phyloP scores from a whole-genome alignment of 2,329 filamentous ascomycete genomes.

The Bipolaris zeicola region DNA sequence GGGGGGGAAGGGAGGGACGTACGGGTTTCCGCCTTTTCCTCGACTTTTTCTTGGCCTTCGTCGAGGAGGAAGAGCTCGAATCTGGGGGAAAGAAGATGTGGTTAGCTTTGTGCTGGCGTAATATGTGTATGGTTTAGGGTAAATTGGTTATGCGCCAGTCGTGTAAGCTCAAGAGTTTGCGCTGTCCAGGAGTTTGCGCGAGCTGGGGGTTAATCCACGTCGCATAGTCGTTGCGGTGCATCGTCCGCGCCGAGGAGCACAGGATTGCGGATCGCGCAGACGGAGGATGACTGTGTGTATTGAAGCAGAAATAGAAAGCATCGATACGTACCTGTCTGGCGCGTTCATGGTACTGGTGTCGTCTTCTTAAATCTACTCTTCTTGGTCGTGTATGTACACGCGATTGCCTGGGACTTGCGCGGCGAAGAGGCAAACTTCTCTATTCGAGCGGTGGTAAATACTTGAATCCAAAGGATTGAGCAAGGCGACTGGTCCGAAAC shows the following conservation, averaged over 20 bases:
- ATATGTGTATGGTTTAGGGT: background rate
- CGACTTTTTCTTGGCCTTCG: conserved; percentile 91
- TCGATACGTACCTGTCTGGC: conserved; percentile 42
- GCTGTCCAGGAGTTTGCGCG: background rate
- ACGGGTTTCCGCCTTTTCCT: conserved; percentile 88
- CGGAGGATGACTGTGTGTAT: conserved; percentile 3
- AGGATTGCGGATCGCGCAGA: conserved; percentile 8
- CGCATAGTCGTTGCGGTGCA: background rate
- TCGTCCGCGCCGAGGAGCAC: background rate
- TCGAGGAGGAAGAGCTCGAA: conserved; percentile 91
- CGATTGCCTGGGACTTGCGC: conserved; percentile 6
- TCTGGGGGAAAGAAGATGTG: conserved; percentile 55
- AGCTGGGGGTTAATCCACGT: conserved; percentile 4
- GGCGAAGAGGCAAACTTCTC: conserved; percentile 1
- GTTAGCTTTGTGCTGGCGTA: conserved; percentile 24
- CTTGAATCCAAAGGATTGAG: background rate
- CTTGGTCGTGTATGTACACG: conserved; percentile 1
- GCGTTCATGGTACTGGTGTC: conserved; percentile 44
- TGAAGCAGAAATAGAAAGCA: background rate
- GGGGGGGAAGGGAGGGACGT: conserved; percentile 28
- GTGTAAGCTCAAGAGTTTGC: background rate
- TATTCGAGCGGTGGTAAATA: background rate
- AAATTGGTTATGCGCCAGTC: background rate
- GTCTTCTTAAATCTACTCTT: conserved; percentile 8
- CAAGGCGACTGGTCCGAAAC: background rate